Percentiles rank a stretch among this genome's conserved stretches.
Evolutionary conservation across 1,284 basidiomycete genomes (phyloP).

Genomic region (Cryptococcus deneoformans): DNA sequence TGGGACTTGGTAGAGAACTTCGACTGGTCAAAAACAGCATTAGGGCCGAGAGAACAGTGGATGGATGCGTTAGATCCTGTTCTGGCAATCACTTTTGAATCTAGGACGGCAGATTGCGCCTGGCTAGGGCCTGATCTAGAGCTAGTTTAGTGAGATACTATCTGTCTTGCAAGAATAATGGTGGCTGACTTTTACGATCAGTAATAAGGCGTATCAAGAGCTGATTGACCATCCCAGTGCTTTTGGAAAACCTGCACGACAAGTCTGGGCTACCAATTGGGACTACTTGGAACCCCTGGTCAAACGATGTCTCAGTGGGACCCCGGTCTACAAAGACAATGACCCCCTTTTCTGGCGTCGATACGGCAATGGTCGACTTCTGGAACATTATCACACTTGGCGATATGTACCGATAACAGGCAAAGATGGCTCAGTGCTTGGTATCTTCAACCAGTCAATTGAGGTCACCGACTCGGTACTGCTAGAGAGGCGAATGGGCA

Average conservation of each 20-base stretch:
- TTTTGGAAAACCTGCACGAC: constrained; percentile 26
- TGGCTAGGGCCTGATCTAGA: constrained; percentile 39
- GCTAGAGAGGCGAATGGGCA: constrained; percentile 28
- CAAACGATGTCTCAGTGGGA: constrained; percentile 16
- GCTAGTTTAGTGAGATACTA: constrained; percentile 32
- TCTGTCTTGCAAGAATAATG: background rate
- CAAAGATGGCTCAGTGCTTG: constrained; percentile 24
- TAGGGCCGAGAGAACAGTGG: constrained; percentile 33
- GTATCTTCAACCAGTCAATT: constrained; percentile 31
- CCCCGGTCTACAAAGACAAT: constrained; percentile 23
- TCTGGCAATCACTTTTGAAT: constrained; percentile 27
- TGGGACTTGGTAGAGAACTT: constrained; percentile 22
- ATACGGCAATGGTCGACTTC: constrained; percentile 17
- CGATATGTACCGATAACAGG: constrained; percentile 34
- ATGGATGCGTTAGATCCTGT: constrained; percentile 26
- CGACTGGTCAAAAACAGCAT: constrained; percentile 33
- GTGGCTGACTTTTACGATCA: constrained; percentile 3
- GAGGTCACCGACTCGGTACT: constrained; percentile 35
- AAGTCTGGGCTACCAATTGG: constrained; percentile 34
- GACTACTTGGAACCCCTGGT: constrained; percentile 19
- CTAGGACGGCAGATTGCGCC: constrained; percentile 22
- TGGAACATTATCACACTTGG: constrained; percentile 38
- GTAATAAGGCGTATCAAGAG: constrained; percentile 30
- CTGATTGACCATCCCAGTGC: constrained; percentile 28
- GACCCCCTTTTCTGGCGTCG: constrained; percentile 25